Conservation (phyloP, 768 basidiomycete species). For the Macrolepiota fuliginosa region DNA sequence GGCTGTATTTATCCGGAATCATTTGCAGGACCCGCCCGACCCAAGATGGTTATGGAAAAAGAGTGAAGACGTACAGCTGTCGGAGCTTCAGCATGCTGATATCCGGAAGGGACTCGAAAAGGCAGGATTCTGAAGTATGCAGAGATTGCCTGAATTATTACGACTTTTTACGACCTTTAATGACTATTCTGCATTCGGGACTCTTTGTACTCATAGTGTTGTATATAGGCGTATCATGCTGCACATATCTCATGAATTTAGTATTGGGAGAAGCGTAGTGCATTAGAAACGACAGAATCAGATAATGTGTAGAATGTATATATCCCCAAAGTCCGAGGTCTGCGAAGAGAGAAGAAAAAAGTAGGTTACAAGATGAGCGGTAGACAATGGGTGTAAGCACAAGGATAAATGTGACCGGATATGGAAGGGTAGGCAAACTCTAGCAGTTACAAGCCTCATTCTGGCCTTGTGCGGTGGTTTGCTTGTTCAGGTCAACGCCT, state of each 20-base stretch:
- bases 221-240: background rate
- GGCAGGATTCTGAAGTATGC: slow-evolving; percentile 51
- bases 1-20: slow-evolving; percentile 44
- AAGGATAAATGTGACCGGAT: background rate
- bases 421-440: slow-evolving; percentile 9
- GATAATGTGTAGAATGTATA: slow-evolving; percentile 17
- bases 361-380: slow-evolving; percentile 23
- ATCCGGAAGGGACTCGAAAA: slow-evolving; percentile 66
- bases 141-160: background rate
- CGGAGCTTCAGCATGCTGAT: slow-evolving; percentile 59
- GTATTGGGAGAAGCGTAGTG: background rate
- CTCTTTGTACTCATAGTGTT: background rate
- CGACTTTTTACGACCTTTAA: background rate
- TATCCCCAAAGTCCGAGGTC: slow-evolving; percentile 39
- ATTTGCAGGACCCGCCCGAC: slow-evolving; percentile 42
- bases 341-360: slow-evolving; percentile 24
- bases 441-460: slow-evolving; percentile 80
- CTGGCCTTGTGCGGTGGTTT: slow-evolving; percentile 47
- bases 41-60: slow-evolving; percentile 53
- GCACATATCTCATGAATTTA: background rate
- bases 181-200: background rate
- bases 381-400: slow-evolving; percentile 12
- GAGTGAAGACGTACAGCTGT: slow-evolving; percentile 58
- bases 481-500: slow-evolving; percentile 83
- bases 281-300: slow-evolving; percentile 11